Conservation (phyloP, 495 filamentous ascomycete genomes). For the Antarctomyces pellizariae region DNA sequence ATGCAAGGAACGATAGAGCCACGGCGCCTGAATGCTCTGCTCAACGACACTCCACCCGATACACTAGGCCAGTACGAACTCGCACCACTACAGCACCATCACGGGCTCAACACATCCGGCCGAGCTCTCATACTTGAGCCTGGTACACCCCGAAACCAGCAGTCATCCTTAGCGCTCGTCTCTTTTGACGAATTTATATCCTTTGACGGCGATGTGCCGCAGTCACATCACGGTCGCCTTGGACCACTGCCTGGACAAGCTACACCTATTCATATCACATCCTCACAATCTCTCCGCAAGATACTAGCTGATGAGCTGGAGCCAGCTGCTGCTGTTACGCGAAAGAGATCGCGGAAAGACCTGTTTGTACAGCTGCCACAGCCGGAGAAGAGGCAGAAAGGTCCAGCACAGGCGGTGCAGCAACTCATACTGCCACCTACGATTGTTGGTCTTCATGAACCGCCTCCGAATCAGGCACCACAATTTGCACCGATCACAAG, state of each 20-base stretch:
- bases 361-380: constrained; percentile 31
- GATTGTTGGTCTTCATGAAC: constrained; percentile 52
- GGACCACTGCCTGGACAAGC: constrained; percentile 1
- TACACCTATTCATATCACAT: constrained; percentile 9
- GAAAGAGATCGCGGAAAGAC: constrained; percentile 28
- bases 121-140: constrained; percentile 23
- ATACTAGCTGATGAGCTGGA: constrained; percentile 20
- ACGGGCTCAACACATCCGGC: constrained; percentile 14
- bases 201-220: neutral
- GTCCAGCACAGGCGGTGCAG: constrained; percentile 23
- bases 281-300: constrained; percentile 22
- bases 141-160: constrained; percentile 16
- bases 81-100: constrained; percentile 20
- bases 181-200: constrained; percentile 1
- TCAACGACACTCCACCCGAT: constrained; percentile 20
- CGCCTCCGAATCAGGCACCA: constrained; percentile 47
- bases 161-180: constrained; percentile 9
- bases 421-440: too few species aligned
- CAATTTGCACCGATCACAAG: constrained; percentile 50
- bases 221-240: neutral
- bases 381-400: constrained; percentile 31
- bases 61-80: constrained; percentile 17
- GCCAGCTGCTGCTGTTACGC: constrained; percentile 12
- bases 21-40: constrained; percentile 26
- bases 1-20: constrained; percentile 27